Evolutionary conservation across 139 green algal genomes (phyloP).

Genomic region (Tetratostichococcus sp.): DNA sequence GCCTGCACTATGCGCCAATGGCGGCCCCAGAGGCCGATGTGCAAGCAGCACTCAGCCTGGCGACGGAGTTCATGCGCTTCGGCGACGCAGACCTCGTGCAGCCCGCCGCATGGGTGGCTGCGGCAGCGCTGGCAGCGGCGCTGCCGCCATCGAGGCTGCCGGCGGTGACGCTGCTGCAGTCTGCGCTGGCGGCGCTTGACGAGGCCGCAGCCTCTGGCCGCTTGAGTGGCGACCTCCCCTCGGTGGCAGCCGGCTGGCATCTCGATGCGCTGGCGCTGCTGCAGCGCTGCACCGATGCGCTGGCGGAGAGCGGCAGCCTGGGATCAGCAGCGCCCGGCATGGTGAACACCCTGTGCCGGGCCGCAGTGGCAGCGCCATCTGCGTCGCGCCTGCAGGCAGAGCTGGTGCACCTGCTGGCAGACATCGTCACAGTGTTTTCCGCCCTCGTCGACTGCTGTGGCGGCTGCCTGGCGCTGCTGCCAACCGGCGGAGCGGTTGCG

Average conservation of each 20-base stretch:
- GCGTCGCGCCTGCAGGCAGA: background rate
- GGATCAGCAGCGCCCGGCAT: background rate
- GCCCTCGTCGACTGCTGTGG: background rate
- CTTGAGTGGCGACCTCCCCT: background rate
- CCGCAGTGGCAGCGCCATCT: background rate
- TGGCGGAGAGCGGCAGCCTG: background rate
- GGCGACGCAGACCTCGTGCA: conserved; percentile 3
- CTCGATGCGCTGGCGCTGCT: background rate
- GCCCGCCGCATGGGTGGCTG: conserved; percentile 6
- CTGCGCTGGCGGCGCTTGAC: background rate
- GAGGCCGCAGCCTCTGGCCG: background rate
- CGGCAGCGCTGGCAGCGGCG: conserved; percentile 9
- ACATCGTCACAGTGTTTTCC: background rate
- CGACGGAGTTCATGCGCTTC: conserved; percentile 9
- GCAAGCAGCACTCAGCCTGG: conserved; percentile 15
- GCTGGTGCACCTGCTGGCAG: background rate
- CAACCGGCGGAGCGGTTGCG: background rate
- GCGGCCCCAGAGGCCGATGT: conserved; percentile 3
- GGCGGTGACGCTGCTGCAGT: conserved; percentile 9
- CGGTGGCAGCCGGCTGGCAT: background rate
- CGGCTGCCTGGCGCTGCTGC: background rate
- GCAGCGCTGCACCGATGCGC: background rate
- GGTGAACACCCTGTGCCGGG: background rate
- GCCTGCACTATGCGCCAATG: background rate
- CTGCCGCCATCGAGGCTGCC: background rate